These are phyloP conservation scores for Apiotrichum mycotoxinovorans DNA, from an alignment of 1,284 basidiomycete species.

Conservation along the genomic window DNA sequence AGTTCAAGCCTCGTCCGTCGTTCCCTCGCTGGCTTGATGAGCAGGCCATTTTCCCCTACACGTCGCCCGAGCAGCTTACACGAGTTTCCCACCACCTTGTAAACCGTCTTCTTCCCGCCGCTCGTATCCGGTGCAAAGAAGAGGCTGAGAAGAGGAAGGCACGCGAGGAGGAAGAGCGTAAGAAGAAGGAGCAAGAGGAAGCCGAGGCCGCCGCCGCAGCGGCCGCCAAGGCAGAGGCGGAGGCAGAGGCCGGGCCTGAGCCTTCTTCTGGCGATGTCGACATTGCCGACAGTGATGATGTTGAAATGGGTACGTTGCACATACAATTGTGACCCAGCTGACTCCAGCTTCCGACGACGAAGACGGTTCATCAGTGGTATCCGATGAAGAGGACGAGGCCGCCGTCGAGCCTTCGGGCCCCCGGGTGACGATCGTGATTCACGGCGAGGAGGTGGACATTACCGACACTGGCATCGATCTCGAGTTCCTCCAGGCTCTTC, in stretches of 20 bases:
- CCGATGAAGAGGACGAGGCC: conserved; percentile 5
- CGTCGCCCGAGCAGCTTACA: conserved; percentile 67
- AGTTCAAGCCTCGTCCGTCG: conserved; percentile 66
- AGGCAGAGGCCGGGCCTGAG: conserved; percentile 44
- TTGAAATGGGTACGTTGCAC: conserved; percentile 63
- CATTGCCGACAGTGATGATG: conserved; percentile 58
- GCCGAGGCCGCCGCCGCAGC: conserved; percentile 10
- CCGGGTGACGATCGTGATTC: conserved; percentile 78
- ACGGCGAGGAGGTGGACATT: conserved; percentile 93
- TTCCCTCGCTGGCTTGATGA: conserved; percentile 90
- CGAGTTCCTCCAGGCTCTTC: conserved; percentile 93
- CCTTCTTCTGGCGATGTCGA: background rate
- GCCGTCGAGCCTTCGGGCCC: conserved; percentile 5
- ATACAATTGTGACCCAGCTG: background rate
- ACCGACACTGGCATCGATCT: conserved; percentile 98
- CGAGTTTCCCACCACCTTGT: conserved; percentile 72
- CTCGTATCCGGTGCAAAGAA: conserved; percentile 54
- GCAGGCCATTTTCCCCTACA: conserved; percentile 72
- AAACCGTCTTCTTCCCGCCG: conserved; percentile 75
- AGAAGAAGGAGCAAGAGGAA: conserved; percentile 17
- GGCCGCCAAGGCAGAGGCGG: conserved; percentile 33
- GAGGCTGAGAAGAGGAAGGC: conserved; percentile 44
- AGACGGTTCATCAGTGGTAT: conserved; percentile 1
- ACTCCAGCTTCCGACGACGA: conserved; percentile 6
- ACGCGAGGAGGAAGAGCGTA: conserved; percentile 27